Evolutionary conservation across 1,284 basidiomycete species (phyloP), one percentile per base, ranked within the genome.

Genomic region (Cutaneotrichosporon cavernicola): DNA sequence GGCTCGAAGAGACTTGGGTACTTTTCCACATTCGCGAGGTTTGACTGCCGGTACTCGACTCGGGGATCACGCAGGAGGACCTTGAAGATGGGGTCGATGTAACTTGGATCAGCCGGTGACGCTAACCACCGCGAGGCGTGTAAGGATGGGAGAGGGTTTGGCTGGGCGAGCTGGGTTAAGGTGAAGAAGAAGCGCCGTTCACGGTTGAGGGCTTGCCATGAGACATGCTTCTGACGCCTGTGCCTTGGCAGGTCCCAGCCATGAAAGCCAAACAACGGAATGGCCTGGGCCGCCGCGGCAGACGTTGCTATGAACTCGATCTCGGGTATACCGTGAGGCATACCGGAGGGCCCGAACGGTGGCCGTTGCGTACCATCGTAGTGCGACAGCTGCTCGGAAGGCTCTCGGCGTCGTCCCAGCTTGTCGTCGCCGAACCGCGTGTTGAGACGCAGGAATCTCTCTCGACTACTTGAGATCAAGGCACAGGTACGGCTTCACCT

Each of bases 21-120:
- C 46, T 70, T 65, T 21, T 69, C 67, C 16, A 57, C 64, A 61
- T 90, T 84, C 26, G 87, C 88, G 56, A 95, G 81, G 76, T 95
- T 95, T 40, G 86, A 86, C 76, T 95, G 92, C 59, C 85, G 86
- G 76, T 95, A 94, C 86, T 88, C 69, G 82, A 75, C 52, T n/a
- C 46, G 51, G 0, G 67, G 61, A 4, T 61, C 62, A 36, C 69
- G 79, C 9, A 94, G 83, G 30, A 91, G 81, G 56, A 87, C 82
- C 49, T 87, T 85, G 73, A 94, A 93, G 65, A 88, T 86, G 32
- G 86, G 82, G 38, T 92, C 91, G 68, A 93, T 84, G 79, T 93
- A 93, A 40, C 90, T 92, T 71, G 47, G 3, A 53, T 62, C 47
- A 63, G 57, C 26, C 34, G 11, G 8, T 8, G 11, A 5, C 8